Evolutionary conservation across 768 basidiomycete genomes (phyloP).

Genomic region (Mrakia frigida): DNA sequence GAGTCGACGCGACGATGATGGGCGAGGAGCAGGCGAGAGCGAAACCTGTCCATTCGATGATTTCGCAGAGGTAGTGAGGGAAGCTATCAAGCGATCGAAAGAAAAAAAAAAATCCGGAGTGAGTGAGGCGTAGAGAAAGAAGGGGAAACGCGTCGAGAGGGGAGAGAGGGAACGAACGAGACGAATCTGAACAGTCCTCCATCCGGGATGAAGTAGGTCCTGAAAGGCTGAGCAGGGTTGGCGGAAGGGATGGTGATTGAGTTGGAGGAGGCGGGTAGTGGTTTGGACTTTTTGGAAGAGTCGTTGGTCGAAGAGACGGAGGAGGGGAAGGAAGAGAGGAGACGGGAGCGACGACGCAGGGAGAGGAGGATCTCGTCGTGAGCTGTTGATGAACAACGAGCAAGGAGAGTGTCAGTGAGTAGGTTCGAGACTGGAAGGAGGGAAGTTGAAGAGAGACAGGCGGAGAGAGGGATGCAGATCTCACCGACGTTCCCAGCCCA

Average conservation of each 20-base stretch:
- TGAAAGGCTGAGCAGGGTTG: too few relatives aligned
- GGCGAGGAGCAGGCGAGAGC: constrained; percentile 8
- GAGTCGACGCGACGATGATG: neutral
- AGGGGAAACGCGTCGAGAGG: neutral
- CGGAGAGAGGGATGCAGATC: neutral
- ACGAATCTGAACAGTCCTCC: constrained; percentile 1
- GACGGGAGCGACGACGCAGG: neutral
- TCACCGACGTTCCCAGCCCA: constrained; percentile 9
- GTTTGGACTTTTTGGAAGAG: neutral
- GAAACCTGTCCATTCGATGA: constrained; percentile 6
- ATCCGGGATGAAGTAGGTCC: neutral
- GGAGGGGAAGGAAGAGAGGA: neutral
- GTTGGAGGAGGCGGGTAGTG: neutral
- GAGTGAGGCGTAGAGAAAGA: neutral
- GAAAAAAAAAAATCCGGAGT: neutral
- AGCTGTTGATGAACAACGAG: neutral
- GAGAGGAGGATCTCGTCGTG: constrained; percentile 11
- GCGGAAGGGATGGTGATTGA: neutral
- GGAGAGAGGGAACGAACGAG: neutral
- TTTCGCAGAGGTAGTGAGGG: constrained; percentile 6
- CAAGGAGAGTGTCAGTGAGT: neutral
- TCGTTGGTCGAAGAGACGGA: neutral
- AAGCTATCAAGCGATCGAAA: too few relatives aligned
- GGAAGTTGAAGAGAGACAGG: neutral
- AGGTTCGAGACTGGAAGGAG: neutral